Evolutionary conservation across 2,329 filamentous ascomycete species (phyloP), one percentile per base, ranked within the genome.

Genomic region (Cucurbitaria berberidis): DNA sequence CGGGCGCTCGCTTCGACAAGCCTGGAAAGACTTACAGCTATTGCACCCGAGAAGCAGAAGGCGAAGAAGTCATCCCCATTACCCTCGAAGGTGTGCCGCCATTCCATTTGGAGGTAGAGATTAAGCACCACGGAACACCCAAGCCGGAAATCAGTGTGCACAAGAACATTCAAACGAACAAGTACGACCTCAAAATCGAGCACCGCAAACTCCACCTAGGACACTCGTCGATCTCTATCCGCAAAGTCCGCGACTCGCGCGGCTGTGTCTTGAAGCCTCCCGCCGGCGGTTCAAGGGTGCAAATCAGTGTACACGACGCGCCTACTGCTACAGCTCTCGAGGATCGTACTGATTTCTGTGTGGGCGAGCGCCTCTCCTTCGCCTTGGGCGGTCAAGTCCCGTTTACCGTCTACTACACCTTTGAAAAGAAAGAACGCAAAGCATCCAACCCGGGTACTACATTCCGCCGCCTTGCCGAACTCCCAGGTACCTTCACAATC

Each of bases 11-110:
- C 5, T 99, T 99, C 70, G 82, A 84, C 53, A 90, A 90, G 62
- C 91, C 93, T 3, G 93, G 93, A 15, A 95, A 95, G 74, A 93
- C 91, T 0, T 97, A 97, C 81, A 96, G 95, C 72, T 96, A 93
- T 76, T 99, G 95, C 77, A 89, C 92, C 73, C 87, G 92, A 42
- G 91, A 96, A 66, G 84, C 89, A 45, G 86, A 86, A 48, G 86
- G 87, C 27, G 91, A 96, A 66, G 93, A 99, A 68, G 86, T 85
- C 35, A 96, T 99, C 48, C 93, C 93, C 0, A 89, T 99, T 53
- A 87, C 85, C 2, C 82, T 99, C 16, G 89, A 89, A 53, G 95
- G 95, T 34, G 81, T 88, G 15, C 86, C 93, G 6, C 95, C 95
- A 0, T 99, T 99, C 78, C 88, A 88, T 42, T 80, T 99, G 4